Conservation (phyloP, 2,329 filamentous ascomycete genomes). For the Hirsutella minnesotensis region DNA sequence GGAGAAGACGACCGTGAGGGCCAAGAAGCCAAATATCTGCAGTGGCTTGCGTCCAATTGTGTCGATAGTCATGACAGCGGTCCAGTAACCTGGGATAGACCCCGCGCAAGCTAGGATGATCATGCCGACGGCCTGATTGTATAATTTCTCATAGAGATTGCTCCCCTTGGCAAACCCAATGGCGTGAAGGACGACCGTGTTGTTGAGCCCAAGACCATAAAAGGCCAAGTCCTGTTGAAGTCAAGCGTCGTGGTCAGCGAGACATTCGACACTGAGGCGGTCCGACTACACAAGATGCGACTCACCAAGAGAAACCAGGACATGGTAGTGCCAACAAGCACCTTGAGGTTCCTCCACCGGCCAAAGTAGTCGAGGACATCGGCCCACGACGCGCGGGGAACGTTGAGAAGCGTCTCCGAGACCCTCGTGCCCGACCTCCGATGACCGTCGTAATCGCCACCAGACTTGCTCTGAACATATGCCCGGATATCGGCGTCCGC, state of each 20-base stretch:
- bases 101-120: slow-evolving; percentile 68
- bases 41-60: slow-evolving; percentile 67
- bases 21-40: slow-evolving; percentile 50
- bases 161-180: slow-evolving; percentile 58
- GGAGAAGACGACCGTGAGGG: slow-evolving; percentile 50
- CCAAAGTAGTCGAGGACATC: slow-evolving; percentile 59
- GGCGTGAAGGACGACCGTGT: slow-evolving; percentile 54
- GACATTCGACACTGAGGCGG: neutral
- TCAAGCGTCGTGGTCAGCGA: neutral
- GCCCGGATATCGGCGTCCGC: slow-evolving; percentile 60
- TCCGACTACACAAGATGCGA: neutral
- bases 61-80: slow-evolving; percentile 61
- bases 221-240: slow-evolving; percentile 50
- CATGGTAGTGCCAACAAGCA: slow-evolving; percentile 63
- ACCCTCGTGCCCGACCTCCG: slow-evolving; percentile 39
- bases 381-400: slow-evolving; percentile 57
- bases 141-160: slow-evolving; percentile 56
- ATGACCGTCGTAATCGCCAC: slow-evolving; percentile 35
- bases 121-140: slow-evolving; percentile 64
- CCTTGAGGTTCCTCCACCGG: slow-evolving; percentile 57
- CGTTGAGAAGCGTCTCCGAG: slow-evolving; percentile 40
- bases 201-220: slow-evolving; percentile 66
- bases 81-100: slow-evolving; percentile 71
- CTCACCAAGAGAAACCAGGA: slow-evolving; percentile 68
- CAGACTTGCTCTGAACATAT: slow-evolving; percentile 36